These are phyloP conservation scores for Leishmania mexicana DNA, from an alignment of 208 protist genomes.

Conservation along the genomic window DNA sequence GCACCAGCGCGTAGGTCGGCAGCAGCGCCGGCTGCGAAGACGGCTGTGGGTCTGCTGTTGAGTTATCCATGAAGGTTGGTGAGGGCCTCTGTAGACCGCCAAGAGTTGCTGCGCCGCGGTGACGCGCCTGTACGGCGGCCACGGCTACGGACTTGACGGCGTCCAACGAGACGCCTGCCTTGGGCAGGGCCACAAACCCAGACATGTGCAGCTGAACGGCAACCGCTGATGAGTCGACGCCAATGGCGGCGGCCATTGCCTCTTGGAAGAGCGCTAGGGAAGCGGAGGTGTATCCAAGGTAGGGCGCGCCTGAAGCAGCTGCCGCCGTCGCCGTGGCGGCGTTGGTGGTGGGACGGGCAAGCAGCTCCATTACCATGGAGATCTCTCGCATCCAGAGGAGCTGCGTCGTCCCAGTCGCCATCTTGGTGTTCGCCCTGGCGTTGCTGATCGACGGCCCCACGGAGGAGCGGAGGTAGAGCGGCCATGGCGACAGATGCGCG, in stretches of 20 bases:
- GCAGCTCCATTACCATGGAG: constrained; percentile 32
- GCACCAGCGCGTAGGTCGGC: constrained; percentile 47
- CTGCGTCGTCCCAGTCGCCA: neutral
- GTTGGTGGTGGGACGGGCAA: constrained; percentile 20
- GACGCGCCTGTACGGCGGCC: constrained; percentile 14
- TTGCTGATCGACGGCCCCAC: neutral
- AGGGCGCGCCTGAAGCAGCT: neutral
- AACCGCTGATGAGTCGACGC: constrained; percentile 36
- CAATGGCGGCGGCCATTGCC: constrained; percentile 24
- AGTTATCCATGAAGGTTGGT: neutral
- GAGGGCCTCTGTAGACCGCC: neutral
- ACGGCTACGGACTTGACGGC: neutral
- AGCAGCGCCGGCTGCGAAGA: constrained; percentile 1
- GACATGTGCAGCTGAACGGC: constrained; percentile 30
- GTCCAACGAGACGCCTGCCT: neutral
- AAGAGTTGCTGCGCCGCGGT: neutral
- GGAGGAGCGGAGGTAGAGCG: constrained; percentile 16
- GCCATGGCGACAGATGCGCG: constrained; percentile 12
- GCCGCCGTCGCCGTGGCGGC: neutral
- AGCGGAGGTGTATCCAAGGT: constrained; percentile 19
- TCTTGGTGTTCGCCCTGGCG: neutral
- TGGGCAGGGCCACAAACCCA: constrained; percentile 12
- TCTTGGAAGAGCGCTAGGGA: constrained; percentile 38
- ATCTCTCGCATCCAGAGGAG: constrained; percentile 31
- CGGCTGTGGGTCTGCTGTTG: neutral